Base-by-base conservation (phyloP, 768 basidiomycete genomes). In the Nidula microcarpa region DNA sequence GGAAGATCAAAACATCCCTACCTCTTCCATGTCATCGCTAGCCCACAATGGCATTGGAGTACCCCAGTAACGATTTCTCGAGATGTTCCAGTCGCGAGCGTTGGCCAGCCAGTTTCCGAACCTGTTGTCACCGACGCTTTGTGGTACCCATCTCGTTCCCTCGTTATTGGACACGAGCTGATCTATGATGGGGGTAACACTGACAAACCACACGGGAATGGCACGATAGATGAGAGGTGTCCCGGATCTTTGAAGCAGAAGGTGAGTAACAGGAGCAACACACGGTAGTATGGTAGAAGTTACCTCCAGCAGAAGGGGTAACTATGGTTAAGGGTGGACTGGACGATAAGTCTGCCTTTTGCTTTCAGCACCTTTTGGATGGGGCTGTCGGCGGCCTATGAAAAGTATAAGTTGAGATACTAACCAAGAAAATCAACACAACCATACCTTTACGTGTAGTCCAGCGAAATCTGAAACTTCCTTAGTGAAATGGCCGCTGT, bases 241-340 rank as follows among this genome's bases (percentile, higher is more conserved):
- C 10, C 87, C 86, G 16, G 97, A 98, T 65, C 94, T 95, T 30
- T 30, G 54, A 41, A 30, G 33, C 49, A 10, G 18, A 47, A 18
- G 17, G 52, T n/a, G 30, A 43, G 43, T 37, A 51, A 33, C 30
- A 43, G 23, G 39, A 44, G 16, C 49, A 51, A 14, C 13, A 30
- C 11, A 37, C n/a, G 11, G 11, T 9, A 9, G 35, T 30, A 6
- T 3, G 14, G 45, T 18, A n/a, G 16, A 33, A 60, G 65, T 34
- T 55, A 91, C 90, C 94, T 83, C 97, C 97, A 98, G 68, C 97
- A 99, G 79, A 86, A 97, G 9, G 97, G 97, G 65, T 99, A 98
- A 57, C 86, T 87, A 70, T 98, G 97, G 64, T 82, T 87, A 52
- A 94, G 60, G 17, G 88, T 93, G 2, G 87, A 85, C 64, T 95